phyloP scores from a whole-genome alignment of 2,329 filamentous ascomycete species.

The Fusarium sp. region DNA sequence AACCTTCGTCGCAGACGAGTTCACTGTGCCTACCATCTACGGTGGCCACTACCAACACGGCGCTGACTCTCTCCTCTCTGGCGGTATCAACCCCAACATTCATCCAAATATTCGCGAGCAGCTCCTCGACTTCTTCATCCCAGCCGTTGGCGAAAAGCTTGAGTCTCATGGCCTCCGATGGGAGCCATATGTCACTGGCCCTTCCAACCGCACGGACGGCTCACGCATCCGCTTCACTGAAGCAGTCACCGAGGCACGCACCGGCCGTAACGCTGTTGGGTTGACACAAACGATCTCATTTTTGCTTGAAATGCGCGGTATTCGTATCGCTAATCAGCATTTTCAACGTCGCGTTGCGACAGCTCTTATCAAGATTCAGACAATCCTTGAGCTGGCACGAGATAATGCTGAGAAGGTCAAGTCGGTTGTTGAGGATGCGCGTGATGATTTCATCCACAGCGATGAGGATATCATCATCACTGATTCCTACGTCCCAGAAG shows the following conservation, averaged over 20 bases:
- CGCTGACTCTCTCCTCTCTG: neutral
- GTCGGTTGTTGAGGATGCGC: conserved; percentile 1
- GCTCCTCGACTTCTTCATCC: conserved; percentile 11
- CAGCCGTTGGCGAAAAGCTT: neutral
- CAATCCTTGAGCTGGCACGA: conserved; percentile 10
- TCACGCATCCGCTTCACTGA: conserved; percentile 4
- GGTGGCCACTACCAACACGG: conserved; percentile 16
- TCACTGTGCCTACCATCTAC: conserved; percentile 2
- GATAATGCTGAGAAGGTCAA: neutral
- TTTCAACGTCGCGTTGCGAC: conserved; percentile 21
- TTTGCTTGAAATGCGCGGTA: conserved; percentile 9
- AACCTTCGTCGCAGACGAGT: neutral
- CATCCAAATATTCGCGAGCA: conserved; percentile 16
- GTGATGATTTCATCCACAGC: conserved; percentile 14
- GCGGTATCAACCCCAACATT: conserved; percentile 17
- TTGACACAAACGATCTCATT: conserved; percentile 13
- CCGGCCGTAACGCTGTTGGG: conserved; percentile 1
- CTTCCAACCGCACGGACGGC: conserved; percentile 1
- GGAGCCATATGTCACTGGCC: conserved; percentile 19
- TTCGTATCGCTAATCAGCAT: conserved; percentile 15
- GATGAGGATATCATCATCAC: conserved; percentile 11
- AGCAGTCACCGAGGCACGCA: conserved; percentile 14
- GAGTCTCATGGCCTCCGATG: neutral
- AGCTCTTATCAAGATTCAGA: conserved; percentile 10
- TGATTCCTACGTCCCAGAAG: neutral